Conservation (phyloP, 768 basidiomycete species). For the Atractiella rhizophila region DNA sequence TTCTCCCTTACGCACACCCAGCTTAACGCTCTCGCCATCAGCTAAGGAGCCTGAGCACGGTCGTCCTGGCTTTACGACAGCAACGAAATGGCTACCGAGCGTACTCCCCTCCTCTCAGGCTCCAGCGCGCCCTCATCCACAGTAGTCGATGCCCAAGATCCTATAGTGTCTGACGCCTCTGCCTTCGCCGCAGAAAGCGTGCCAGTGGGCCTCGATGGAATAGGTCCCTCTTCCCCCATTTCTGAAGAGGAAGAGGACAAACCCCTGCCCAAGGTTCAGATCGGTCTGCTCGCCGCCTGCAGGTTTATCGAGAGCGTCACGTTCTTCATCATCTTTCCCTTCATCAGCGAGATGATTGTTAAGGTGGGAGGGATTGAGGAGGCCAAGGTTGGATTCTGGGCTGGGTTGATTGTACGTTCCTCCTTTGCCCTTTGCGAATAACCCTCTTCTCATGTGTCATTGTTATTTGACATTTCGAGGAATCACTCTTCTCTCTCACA, state of each 20-base stretch:
- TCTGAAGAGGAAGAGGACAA: conserved; percentile 3
- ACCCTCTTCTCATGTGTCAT: background rate
- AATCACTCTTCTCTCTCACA: conserved; percentile 6
- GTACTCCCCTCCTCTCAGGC: conserved; percentile 1
- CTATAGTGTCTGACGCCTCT: no score
- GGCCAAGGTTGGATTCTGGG: no score
- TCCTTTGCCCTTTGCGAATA: background rate
- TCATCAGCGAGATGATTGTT: conserved; percentile 8
- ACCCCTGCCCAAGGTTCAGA: conserved; percentile 6
- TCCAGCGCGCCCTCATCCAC: background rate
- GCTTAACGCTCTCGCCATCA: no score
- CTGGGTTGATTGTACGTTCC: background rate
- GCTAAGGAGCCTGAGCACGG: no score
- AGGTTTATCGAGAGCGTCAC: conserved; percentile 7
- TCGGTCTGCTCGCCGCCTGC: conserved; percentile 7
- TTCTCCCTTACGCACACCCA: no score
- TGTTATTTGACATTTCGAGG: background rate
- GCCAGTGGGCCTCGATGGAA: no score
- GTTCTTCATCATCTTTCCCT: conserved; percentile 12
- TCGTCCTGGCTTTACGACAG: no score
- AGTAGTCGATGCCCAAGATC: no score
- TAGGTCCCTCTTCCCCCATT: no score
- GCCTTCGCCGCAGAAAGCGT: no score
- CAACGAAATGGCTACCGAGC: background rate
- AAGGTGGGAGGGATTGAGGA: no score